Evolutionary conservation across 2,329 filamentous ascomycete species (phyloP), one percentile per base, ranked within the genome.

Genomic region (Claviceps humidiphila): DNA sequence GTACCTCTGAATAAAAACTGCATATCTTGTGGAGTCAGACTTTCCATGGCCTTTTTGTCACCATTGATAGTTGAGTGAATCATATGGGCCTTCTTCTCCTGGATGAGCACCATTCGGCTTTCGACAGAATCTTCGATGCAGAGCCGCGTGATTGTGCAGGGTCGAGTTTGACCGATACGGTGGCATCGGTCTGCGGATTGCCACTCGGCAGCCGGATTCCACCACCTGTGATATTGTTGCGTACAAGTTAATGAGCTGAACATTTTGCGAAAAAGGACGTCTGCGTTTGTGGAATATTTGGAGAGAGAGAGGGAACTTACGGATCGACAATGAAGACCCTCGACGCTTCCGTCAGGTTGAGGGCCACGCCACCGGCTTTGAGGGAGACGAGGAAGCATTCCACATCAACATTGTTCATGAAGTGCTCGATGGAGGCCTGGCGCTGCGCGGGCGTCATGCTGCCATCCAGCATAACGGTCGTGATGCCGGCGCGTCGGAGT

Each of bases 171-270:
- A 37, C 93, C 93, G 59, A 97, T 98, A 52, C 93, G 89, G 69
- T 97, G 93, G 63, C 86, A 89, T 58, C 87, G 80, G 66, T 98
- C 93, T 2, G 93, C 93, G 56, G 87, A 93, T 70, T 98, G 93
- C 93, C 93, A 98, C 71, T 98, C 93, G 0, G 91, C 91, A n/a
- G 90, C 90, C n/a, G 93, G 93, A 60, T 97, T 97, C 93, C 93
- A 98, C 93, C 93, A 97, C 59, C 86, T n/a, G 39, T 56, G n/a
- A 34, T 7, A 71, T 55, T 67, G 58, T 37, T 34, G 16, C 17
- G 22, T 41, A n/a, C n/a, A 17, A 17, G 16, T 41, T 4, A n/a
- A 41, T n/a, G 1, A 43, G 17, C 17, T 11, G 22, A 43, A 4
- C 41, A 13, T 5, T 34, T 34, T 34, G 30, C 9, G 30, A 34